Evolutionary conservation across 192 early-diverging fungal species (phyloP).

Genomic region (Linderina pennispora): DNA sequence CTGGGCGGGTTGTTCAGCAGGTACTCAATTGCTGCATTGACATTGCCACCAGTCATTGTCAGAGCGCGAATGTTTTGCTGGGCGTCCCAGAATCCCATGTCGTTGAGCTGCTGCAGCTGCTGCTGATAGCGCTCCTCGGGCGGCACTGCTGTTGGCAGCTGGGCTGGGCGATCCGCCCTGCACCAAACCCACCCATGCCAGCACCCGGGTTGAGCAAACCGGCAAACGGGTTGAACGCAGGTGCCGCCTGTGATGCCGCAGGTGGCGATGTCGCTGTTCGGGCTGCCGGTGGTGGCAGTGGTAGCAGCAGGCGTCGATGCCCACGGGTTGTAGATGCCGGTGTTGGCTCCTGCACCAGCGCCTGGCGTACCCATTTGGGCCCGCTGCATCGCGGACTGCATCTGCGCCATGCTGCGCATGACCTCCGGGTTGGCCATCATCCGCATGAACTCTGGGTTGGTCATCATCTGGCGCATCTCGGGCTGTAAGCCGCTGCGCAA

Average conservation of each 20-base stretch:
- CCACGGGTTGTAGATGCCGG: constrained; percentile 37
- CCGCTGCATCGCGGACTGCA: constrained; percentile 48
- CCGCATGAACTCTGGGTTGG: constrained; percentile 66
- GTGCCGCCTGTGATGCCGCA: constrained; percentile 18
- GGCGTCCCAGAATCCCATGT: constrained; percentile 95
- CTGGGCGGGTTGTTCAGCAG: constrained; percentile 42
- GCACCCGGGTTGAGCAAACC: constrained; percentile 25
- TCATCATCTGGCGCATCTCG: constrained; percentile 80
- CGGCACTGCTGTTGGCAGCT: constrained; percentile 9
- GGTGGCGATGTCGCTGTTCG: constrained; percentile 12
- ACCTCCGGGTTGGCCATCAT: constrained; percentile 84
- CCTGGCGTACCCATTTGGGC: constrained; percentile 26
- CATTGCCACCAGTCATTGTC: constrained; percentile 75
- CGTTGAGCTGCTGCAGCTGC: constrained; percentile 81
- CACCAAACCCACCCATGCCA: neutral
- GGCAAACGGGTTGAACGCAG: constrained; percentile 1
- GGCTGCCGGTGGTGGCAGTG: constrained; percentile 7
- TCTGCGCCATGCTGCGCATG: constrained; percentile 64
- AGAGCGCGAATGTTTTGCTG: constrained; percentile 88
- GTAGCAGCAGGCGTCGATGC: constrained; percentile 14
- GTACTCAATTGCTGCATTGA: constrained; percentile 90
- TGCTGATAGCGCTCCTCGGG: constrained; percentile 53
- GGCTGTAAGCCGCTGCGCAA: constrained; percentile 74
- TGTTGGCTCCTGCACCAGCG: constrained; percentile 10
- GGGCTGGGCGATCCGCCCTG: too few relatives aligned